Evolutionary conservation across 2,329 filamentous ascomycete species (phyloP), one percentile per base, ranked within the genome.

Genomic region (Beauveria sp.): DNA sequence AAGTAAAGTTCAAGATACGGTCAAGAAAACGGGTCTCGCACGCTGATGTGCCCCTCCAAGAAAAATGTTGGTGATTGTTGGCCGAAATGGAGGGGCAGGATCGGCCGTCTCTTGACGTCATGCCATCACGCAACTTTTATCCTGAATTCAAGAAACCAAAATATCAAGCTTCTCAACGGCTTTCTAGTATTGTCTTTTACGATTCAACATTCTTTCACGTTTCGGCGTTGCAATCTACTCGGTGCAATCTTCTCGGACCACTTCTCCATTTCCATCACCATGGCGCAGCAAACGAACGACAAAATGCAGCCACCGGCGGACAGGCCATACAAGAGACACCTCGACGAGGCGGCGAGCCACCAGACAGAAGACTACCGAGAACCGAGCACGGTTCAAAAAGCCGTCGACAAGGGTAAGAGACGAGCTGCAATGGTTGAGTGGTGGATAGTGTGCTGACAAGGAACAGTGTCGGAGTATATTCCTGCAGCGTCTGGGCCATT

Each of bases 401-500:
- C 44, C 16, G 51, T 26, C 3, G 58, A 61, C 14, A 61, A 37
- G 18, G 26, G 58, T 61, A 18, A 46, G 57, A 20, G 28, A 51
- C 37, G 34, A 18, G 20, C 1, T 8, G 52, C 16, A 34, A 10
- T 51, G 10, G 18, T 18, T 3, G 28, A 12, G 22, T 1, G 16
- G 22, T 50, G 8, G 16, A n/a, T 10, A 9, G 14, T 6, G 37
- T n/a, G n/a, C 48, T 46, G 48, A 53, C 22, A 34, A 34, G 9
- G 30, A 8, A 9, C 18, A 79, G 73, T 79, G 50, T 70, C 72
- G n/a, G 72, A 78, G 63, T 77, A 77, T 60, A 67, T 81, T 22
- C 79, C 79, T 5, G 73, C 70, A 5, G 75, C 73, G 1, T 71
- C 73, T 61, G 77, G 76, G 53, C 60, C 79, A 51, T 67, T 82